Evolutionary conservation across 1,284 basidiomycete genomes (phyloP), one percentile per base, ranked within the genome.

Genomic region (Blastosporella zonata): DNA sequence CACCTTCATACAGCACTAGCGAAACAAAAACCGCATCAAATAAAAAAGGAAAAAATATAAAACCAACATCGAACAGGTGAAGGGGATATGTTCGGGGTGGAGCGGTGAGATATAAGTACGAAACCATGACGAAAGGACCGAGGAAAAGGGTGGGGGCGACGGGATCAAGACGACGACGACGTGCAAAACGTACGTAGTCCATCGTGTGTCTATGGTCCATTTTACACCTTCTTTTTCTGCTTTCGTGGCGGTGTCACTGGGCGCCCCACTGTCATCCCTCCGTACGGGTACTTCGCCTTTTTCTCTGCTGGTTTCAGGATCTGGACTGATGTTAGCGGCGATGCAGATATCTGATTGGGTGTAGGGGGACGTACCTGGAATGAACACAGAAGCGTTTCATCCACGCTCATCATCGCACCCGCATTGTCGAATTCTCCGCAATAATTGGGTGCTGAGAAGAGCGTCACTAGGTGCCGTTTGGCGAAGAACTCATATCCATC

Each of bases 371-470:
- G 55, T 57, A 94, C 93, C 74, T 97, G 94, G 91, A 99, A 99
- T 12, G 95, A 97, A 72, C 96, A 99, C 55, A 99, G 71, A 58
- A 99, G 70, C 6, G 95, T 97, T 74, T 99, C 96, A 66, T 98
- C 96, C 46, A 99, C 97, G 64, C 91, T 95, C 97, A 99, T 99
- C 96, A 99, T 98, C 22, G 96, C 96, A 34, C 96, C 96, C 13
- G 95, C 95, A 67, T 99, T 99, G 72, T 99, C 97, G 64, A 99
- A 99, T 75, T 97, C 93, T 62, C 93, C 93, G 66, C 93, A 97
- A 67, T 97, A 97, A 78, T 97, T 98, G 52, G 96, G 97, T 49
- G 96, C 96, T 13, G 92, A 96, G 76, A 99, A 99, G 37, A 99
- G 71, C 15, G 96, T 99, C 58, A 99, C 96, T 57, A 99, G 72